These are phyloP conservation scores for Aspergillus fijiensis DNA, from an alignment of 2,329 filamentous ascomycete genomes.

Conservation along the genomic window DNA sequence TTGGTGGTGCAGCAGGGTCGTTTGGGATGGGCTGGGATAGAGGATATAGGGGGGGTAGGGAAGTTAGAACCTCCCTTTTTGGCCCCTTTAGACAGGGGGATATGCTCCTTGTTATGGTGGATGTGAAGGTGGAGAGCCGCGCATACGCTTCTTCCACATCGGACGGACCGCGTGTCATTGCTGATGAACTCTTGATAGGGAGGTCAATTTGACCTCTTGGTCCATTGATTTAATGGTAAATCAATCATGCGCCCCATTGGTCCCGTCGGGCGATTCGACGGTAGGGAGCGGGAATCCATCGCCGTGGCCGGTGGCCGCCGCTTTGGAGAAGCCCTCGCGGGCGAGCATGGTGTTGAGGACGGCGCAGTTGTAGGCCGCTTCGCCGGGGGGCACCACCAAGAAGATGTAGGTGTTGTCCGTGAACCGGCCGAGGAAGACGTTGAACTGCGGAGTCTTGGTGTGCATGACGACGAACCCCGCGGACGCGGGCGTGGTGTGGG, in stretches of 20 bases:
- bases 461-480: constrained; percentile 49
- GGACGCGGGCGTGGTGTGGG: constrained; percentile 44
- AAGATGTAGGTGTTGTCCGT: constrained; percentile 98
- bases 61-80: too few relatives aligned
- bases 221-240: constrained; percentile 4
- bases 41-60: too few relatives aligned
- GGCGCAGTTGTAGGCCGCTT: constrained; percentile 86
- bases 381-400: constrained; percentile 84
- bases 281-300: constrained; percentile 44
- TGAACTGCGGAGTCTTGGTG: constrained; percentile 65
- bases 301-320: constrained; percentile 50
- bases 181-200: too few relatives aligned
- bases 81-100: too few relatives aligned
- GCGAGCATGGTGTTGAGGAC: constrained; percentile 88
- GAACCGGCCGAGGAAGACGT: constrained; percentile 91
- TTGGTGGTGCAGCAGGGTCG: too few relatives aligned
- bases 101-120: too few relatives aligned
- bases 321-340: constrained; percentile 72
- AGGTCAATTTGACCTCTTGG: too few relatives aligned
- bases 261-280: constrained; percentile 29
- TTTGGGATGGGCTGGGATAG: too few relatives aligned
- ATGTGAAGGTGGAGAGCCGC: too few relatives aligned
- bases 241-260: constrained; percentile 4
- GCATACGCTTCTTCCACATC: too few relatives aligned
- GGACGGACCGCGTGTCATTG: too few relatives aligned